Percentiles rank a stretch among this genome's conserved stretches.
Conservation (phyloP, 1,139 yeast genomes). For the Debaryomyces sp. region DNA sequence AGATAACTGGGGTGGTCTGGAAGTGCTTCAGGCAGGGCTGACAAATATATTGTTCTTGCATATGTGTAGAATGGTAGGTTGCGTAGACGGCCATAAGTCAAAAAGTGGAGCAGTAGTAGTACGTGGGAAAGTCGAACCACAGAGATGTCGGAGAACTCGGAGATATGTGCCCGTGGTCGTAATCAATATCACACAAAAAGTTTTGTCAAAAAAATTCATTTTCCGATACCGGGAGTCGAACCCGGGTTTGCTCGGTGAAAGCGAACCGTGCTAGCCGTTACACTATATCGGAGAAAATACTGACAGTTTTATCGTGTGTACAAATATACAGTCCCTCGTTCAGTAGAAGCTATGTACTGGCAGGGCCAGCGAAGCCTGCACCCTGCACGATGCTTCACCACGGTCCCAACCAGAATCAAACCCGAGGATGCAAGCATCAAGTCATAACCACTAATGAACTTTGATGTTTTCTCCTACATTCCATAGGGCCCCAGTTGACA, state of each 20-base stretch:
- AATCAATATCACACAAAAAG: neutral
- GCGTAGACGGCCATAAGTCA: neutral
- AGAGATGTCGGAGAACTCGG: neutral
- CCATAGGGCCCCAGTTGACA: too few species aligned
- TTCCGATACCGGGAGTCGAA: conserved; percentile 84
- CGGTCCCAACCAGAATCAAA: neutral
- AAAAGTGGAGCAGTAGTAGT: neutral
- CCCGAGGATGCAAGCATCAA: neutral
- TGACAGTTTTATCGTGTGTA: too few species aligned
- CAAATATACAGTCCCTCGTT: neutral
- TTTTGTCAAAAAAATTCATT: conserved; percentile 2
- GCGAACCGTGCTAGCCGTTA: conserved; percentile 84
- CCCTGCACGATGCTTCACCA: neutral
- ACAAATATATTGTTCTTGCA: neutral
- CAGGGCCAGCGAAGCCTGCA: neutral
- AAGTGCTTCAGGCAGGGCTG: neutral
- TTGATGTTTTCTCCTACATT: too few species aligned
- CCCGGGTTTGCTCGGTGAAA: conserved; percentile 84
- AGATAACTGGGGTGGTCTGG: neutral
- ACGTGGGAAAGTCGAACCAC: neutral
- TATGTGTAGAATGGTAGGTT: neutral
- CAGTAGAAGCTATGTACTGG: neutral
- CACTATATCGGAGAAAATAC: conserved; percentile 63
- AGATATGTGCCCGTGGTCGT: neutral
- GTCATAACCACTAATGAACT: neutral